Evolutionary conservation across 306 rosid genomes (phyloP), one percentile per base, ranked within the genome.

Genomic region (Cucumis melo): DNA sequence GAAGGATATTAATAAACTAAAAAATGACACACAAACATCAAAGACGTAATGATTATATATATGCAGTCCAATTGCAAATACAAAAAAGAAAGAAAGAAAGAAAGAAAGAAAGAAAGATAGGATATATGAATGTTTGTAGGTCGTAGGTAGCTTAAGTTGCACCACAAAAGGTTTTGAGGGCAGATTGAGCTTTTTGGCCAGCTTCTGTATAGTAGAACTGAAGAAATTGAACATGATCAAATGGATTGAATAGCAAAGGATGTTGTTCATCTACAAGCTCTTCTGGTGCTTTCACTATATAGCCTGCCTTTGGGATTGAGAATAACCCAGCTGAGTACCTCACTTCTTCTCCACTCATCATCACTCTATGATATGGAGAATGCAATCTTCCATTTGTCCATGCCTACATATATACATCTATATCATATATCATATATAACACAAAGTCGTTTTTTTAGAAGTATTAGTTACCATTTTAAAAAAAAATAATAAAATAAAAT

Each of bases 251-350:
- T 21, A 87, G 84, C 7, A 88, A 60, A 82, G 93, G 97, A 60
- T 90, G 90, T 15, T 87, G 86, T 51, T 90, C 93, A 57, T 92
- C 91, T 39, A 90, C 93, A 1, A 89, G 46, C 80, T 92, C 94
- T 53, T 82, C 81, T 1, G 92, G 91, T 15, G 96, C 85, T 82
- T 89, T 78, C 34, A 90, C 39, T 15, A 70, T 38, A 78, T 44
- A 70, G 4, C 92, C 92, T 76, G 59, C 87, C 57, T 85, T 89
- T 1, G 96, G 98, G 46, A 84, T 3, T 2, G 94, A 84, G 80
- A 90, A 87, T 51, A 89, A 23, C 48, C 90, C 98, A 3, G 59
- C 53, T 0, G 91, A 83, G 78, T 90, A 92, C 81, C 96, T 87
- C 19, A 84, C 90, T 19, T 84, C 86, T 39, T 84, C 81, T 56